These are phyloP conservation scores for Sinapis alba DNA, from an alignment of 441 rosid genomes.

Conservation along the genomic window DNA sequence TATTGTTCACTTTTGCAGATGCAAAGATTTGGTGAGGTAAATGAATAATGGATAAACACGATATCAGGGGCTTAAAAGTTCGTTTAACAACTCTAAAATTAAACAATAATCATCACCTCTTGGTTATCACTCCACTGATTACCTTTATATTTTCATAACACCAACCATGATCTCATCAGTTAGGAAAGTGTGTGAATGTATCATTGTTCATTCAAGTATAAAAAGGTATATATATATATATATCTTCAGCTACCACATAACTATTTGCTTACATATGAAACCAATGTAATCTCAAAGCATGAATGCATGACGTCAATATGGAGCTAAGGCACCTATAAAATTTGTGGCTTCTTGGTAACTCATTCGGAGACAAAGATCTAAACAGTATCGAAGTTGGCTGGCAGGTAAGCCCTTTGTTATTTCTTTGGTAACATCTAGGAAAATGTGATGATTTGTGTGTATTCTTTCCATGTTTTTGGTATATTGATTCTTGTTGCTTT, in stretches of 20 bases:
- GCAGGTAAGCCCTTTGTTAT: constrained; percentile 62
- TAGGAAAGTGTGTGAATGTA: neutral
- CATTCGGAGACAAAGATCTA: constrained; percentile 95
- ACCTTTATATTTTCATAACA: neutral
- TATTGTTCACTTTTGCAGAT: neutral
- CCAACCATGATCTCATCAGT: neutral
- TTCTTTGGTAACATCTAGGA: neutral
- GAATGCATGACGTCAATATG: constrained; percentile 34
- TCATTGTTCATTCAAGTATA: neutral
- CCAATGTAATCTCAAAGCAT: constrained; percentile 8
- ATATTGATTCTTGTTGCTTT: neutral
- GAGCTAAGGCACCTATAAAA: constrained; percentile 92
- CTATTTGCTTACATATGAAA: constrained; percentile 11
- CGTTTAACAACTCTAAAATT: neutral
- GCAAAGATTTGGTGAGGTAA: neutral
- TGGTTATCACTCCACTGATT: neutral
- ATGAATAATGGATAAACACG: neutral
- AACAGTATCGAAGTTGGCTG: constrained; percentile 98
- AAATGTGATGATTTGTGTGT: constrained; percentile 22
- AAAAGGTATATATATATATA: no score
- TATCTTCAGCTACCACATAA: neutral
- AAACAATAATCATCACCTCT: neutral
- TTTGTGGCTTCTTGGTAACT: constrained; percentile 95
- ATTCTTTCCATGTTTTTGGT: constrained; percentile 17
- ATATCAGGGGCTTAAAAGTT: neutral